Evolutionary conservation across 495 filamentous ascomycete genomes (phyloP).

Genomic region (Penicillium desertorum): DNA sequence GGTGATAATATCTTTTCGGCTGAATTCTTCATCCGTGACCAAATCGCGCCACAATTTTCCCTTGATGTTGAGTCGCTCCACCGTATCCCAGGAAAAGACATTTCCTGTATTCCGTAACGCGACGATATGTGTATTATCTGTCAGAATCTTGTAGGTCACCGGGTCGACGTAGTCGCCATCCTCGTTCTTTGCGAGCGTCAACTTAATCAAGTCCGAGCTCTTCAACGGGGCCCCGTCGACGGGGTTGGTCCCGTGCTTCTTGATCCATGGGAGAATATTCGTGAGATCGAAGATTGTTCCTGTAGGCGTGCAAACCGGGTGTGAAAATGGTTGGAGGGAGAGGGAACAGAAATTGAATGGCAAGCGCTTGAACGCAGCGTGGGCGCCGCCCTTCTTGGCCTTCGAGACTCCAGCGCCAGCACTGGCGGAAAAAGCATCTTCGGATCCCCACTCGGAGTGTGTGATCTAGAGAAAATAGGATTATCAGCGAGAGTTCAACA

Average conservation of each 20-base stretch:
- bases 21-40: slow-evolving; percentile 83
- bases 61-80: slow-evolving; percentile 95
- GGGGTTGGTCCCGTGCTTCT: slow-evolving; percentile 88
- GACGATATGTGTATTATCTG: slow-evolving; percentile 96
- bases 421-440: slow-evolving; percentile 77
- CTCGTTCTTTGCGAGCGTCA: slow-evolving; percentile 90
- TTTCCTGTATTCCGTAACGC: slow-evolving; percentile 86
- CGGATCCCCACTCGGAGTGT: slow-evolving; percentile 93
- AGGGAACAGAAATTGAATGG: slow-evolving; percentile 99
- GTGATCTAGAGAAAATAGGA: slow-evolving; percentile 62
- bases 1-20: slow-evolving; percentile 90
- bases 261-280: slow-evolving; percentile 87
- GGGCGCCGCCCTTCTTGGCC: slow-evolving; percentile 48
- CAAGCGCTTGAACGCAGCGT: slow-evolving; percentile 76
- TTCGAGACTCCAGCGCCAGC: slow-evolving; percentile 64
- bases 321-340: slow-evolving; percentile 85
- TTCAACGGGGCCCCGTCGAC: slow-evolving; percentile 78
- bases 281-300: slow-evolving; percentile 86
- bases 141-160: slow-evolving; percentile 95
- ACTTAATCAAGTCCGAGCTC: slow-evolving; percentile 79
- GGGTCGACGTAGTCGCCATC: slow-evolving; percentile 93
- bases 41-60: slow-evolving; percentile 95
- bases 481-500: slow-evolving; percentile 22
- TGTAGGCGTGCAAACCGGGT: slow-evolving; percentile 76
- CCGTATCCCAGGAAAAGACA: slow-evolving; percentile 93